Evolutionary conservation across 2,329 filamentous ascomycete genomes (phyloP).

Genomic region (Trichoderma hamatum): DNA sequence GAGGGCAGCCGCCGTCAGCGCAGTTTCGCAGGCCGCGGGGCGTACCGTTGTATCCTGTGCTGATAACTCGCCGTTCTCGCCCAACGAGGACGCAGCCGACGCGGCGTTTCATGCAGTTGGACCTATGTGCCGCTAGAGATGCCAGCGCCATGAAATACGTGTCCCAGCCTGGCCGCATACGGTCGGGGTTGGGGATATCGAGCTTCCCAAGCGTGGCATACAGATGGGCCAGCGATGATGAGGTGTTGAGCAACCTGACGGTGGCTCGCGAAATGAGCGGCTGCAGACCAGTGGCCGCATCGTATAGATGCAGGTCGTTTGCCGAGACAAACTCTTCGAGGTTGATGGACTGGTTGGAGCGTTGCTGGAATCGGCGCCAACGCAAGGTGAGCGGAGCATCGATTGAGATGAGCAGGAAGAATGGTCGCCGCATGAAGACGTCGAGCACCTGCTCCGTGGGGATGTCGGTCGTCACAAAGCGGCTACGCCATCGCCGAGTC

Average conservation of each 20-base stretch:
- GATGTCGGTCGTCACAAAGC: slow-evolving; percentile 86
- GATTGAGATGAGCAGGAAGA: slow-evolving; percentile 90
- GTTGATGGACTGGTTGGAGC: slow-evolving; percentile 38
- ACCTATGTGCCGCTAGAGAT: slow-evolving; percentile 83
- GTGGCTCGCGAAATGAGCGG: slow-evolving; percentile 80
- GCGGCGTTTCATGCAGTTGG: slow-evolving; percentile 97
- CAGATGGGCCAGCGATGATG: slow-evolving; percentile 69
- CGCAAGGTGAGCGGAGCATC: slow-evolving; percentile 86
- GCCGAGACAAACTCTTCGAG: slow-evolving; percentile 60
- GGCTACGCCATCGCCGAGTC: slow-evolving; percentile 78
- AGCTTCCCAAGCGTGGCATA: slow-evolving; percentile 72
- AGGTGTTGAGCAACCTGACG: slow-evolving; percentile 84
- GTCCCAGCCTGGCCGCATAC: slow-evolving; percentile 90
- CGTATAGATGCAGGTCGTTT: slow-evolving; percentile 78
- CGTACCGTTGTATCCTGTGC: slow-evolving; percentile 98
- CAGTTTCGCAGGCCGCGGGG: slow-evolving; percentile 87
- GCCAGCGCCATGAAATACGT: slow-evolving; percentile 98
- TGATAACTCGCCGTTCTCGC: slow-evolving; percentile 81
- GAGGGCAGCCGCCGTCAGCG: slow-evolving; percentile 83
- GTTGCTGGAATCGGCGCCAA: slow-evolving; percentile 72
- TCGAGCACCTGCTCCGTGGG: slow-evolving; percentile 74
- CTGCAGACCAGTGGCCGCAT: slow-evolving; percentile 64
- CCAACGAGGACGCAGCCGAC: slow-evolving; percentile 91
- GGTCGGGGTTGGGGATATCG: slow-evolving; percentile 75
- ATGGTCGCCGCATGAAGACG: slow-evolving; percentile 75